Percentiles rank a stretch among this genome's conserved stretches.
Conservation (phyloP, 805 yeast genomes). For the Ogataea parapolymorpha region DNA sequence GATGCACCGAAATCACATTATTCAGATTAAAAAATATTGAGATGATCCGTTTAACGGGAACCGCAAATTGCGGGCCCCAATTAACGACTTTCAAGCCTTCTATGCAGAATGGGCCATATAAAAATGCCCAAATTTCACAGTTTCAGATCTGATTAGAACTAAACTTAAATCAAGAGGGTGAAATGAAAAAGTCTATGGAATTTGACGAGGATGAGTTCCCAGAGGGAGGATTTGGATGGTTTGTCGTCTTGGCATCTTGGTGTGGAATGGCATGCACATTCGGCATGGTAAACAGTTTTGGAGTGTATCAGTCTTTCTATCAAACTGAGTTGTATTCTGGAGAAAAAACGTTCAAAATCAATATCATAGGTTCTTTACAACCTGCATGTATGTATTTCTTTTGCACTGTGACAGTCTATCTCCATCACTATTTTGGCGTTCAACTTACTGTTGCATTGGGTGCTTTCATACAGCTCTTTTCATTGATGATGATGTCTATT, state of each 20-base stretch:
- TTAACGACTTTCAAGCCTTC: too few relatives aligned
- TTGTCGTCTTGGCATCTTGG: slow-evolving; percentile 47
- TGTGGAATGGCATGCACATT: slow-evolving; percentile 44
- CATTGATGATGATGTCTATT: slow-evolving; percentile 54
- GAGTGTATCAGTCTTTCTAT: slow-evolving; percentile 53
- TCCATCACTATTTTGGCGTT: slow-evolving; percentile 16
- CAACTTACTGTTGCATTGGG: slow-evolving; percentile 37
- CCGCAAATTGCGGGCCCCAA: too few relatives aligned
- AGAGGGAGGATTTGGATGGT: slow-evolving; percentile 55
- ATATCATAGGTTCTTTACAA: slow-evolving; percentile 52
- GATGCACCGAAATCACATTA: too few relatives aligned
- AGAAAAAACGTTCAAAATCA: slow-evolving; percentile 42
- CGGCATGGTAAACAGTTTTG: slow-evolving; percentile 58
- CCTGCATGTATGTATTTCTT: slow-evolving; percentile 42
- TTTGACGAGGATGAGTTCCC: slow-evolving; percentile 34
- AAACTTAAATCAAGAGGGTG: too few relatives aligned
- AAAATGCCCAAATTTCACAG: too few relatives aligned
- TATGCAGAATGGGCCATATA: too few relatives aligned
- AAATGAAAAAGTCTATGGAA: background rate
- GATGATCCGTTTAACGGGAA: too few relatives aligned
- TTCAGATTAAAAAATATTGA: too few relatives aligned
- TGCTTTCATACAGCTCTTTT: slow-evolving; percentile 38
- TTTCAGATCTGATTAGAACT: too few relatives aligned
- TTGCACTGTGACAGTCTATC: slow-evolving; percentile 42
- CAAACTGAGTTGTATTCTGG: slow-evolving; percentile 35